Conservation (phyloP, 371 early-diverging fungal species). For the Thermomucor indicae-seudaticae region DNA sequence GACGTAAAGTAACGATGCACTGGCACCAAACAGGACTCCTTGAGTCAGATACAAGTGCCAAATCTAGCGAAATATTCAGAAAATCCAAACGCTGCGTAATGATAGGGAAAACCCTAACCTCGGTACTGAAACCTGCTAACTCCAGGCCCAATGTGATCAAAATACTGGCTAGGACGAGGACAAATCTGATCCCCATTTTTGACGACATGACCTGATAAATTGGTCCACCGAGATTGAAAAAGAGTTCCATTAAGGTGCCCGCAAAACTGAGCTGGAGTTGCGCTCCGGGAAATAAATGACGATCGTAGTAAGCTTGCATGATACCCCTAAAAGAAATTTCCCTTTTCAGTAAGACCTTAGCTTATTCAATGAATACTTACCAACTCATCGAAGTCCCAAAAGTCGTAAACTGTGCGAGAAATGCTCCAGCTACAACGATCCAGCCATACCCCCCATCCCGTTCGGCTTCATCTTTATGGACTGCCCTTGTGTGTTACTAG, state of each 20-base stretch:
- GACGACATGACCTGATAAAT: constrained; percentile 22
- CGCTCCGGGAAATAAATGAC: constrained; percentile 17
- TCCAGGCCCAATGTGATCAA: constrained; percentile 25
- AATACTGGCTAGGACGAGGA: constrained; percentile 20
- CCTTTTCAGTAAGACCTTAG: not conserved
- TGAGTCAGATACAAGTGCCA: constrained; percentile 72
- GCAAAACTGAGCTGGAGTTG: constrained; percentile 33
- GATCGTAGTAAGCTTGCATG: constrained; percentile 23
- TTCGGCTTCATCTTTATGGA: constrained; percentile 1
- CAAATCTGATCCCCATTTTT: constrained; percentile 16
- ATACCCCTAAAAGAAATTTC: constrained; percentile 13
- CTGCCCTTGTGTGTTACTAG: not conserved
- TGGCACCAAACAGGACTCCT: constrained; percentile 63
- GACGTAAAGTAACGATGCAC: constrained; percentile 50
- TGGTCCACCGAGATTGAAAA: constrained; percentile 28
- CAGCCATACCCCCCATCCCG: constrained; percentile 57
- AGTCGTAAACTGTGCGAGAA: constrained; percentile 50
- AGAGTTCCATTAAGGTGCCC: constrained; percentile 30
- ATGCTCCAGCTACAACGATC: constrained; percentile 54
- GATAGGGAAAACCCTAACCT: constrained; percentile 9
- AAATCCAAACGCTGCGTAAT: not conserved
- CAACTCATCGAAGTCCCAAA: constrained; percentile 45
- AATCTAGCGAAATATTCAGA: constrained; percentile 6
- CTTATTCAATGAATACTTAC: constrained; percentile 8
- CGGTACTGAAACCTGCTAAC: constrained; percentile 28